Evolutionary conservation across 2,329 filamentous ascomycete genomes (phyloP).

Genomic region (Cadophora sp.): DNA sequence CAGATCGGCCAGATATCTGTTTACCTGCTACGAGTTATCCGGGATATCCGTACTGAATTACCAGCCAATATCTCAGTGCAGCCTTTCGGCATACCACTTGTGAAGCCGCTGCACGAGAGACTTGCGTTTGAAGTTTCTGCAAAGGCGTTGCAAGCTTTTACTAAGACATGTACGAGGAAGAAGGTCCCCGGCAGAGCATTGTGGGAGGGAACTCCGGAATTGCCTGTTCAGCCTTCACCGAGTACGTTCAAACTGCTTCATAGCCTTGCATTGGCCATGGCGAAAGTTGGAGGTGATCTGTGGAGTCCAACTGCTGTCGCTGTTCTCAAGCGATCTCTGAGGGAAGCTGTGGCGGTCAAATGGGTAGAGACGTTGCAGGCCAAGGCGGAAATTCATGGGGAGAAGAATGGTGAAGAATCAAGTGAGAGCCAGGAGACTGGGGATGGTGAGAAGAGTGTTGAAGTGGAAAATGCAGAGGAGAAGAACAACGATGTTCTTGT

Average conservation of each 20-base stretch:
- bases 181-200: slow-evolving; percentile 68
- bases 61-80: slow-evolving; percentile 59
- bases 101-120: slow-evolving; percentile 68
- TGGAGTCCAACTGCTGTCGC: slow-evolving; percentile 77
- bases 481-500: slow-evolving; percentile 54
- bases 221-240: slow-evolving; percentile 82
- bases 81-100: slow-evolving; percentile 64
- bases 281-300: slow-evolving; percentile 73
- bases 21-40: slow-evolving; percentile 76
- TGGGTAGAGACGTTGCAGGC: slow-evolving; percentile 44
- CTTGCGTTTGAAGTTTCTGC: slow-evolving; percentile 62
- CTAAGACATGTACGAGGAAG: slow-evolving; percentile 51
- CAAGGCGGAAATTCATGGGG: slow-evolving; percentile 30
- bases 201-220: slow-evolving; percentile 79
- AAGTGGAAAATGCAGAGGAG: background rate
- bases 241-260: slow-evolving; percentile 75
- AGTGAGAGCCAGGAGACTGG: slow-evolving; percentile 9
- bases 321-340: slow-evolving; percentile 65
- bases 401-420: background rate
- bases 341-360: slow-evolving; percentile 54
- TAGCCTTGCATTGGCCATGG: slow-evolving; percentile 71
- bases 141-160: slow-evolving; percentile 57
- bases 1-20: slow-evolving; percentile 61
- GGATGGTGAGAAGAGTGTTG: background rate
- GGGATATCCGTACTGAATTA: slow-evolving; percentile 74